Evolutionary conservation across 768 basidiomycete species (phyloP).

Genomic region (Cyclocybe aegerita): DNA sequence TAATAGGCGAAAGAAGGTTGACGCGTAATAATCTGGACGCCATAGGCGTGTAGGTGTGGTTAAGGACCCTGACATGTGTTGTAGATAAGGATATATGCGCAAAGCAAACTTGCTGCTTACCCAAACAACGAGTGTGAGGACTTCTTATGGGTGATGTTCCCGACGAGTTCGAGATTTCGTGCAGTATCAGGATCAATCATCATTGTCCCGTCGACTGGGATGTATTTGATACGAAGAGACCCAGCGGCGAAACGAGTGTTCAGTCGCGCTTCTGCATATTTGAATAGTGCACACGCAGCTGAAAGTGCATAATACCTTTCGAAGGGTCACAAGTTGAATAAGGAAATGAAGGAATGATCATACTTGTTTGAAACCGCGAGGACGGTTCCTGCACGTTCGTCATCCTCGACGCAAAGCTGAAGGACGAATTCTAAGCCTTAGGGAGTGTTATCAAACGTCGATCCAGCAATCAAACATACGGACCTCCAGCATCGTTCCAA

Average conservation of each 20-base stretch:
- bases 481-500: constrained; percentile 85
- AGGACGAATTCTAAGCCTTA: constrained; percentile 77
- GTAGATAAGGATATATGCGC: not conserved
- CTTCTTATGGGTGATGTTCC: constrained; percentile 67
- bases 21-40: constrained; percentile 76
- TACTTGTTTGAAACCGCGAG: constrained; percentile 80
- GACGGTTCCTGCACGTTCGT: constrained; percentile 78
- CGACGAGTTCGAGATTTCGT: constrained; percentile 85
- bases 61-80: constrained; percentile 51
- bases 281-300: constrained; percentile 84
- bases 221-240: constrained; percentile 74
- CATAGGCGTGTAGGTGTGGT: constrained; percentile 91
- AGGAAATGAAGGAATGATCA: constrained; percentile 26
- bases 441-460: not conserved
- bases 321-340: not conserved
- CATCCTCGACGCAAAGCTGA: constrained; percentile 77
- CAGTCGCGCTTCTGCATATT: constrained; percentile 69
- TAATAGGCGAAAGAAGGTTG: constrained; percentile 81
- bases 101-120: constrained; percentile 36
- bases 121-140: constrained; percentile 78
- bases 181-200: constrained; percentile 91
- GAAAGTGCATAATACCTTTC: constrained; percentile 86
- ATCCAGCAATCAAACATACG: constrained; percentile 8
- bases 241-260: constrained; percentile 68
- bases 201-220: constrained; percentile 88